Percentiles rank a stretch among this genome's conserved stretches.
phyloP scores from a whole-genome alignment of 2,329 filamentous ascomycete species.

The Xylariomycetidae sp. region DNA sequence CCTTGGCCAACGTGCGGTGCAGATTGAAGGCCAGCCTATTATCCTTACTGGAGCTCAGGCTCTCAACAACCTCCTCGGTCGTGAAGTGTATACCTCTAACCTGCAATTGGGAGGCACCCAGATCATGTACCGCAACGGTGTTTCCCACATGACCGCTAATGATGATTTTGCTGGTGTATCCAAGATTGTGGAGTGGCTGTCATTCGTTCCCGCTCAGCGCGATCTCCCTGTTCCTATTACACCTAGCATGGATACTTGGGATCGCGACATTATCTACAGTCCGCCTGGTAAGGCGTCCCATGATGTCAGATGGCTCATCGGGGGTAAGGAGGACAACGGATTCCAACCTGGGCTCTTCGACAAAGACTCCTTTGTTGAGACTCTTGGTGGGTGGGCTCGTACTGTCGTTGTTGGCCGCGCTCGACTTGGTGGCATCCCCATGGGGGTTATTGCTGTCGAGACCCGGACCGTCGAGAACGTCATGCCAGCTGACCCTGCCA shows the following conservation, averaged over 20 bases:
- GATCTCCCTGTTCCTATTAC: slow-evolving; percentile 89
- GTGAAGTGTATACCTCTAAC: slow-evolving; percentile 98
- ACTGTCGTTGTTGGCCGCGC: slow-evolving; percentile 96
- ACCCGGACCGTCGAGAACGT: slow-evolving; percentile 95
- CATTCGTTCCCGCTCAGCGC: slow-evolving; percentile 94
- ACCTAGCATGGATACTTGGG: slow-evolving; percentile 80
- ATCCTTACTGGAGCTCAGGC: slow-evolving; percentile 96
- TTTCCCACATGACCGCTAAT: slow-evolving; percentile 96
- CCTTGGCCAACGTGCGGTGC: slow-evolving; percentile 95
- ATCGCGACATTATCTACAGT: slow-evolving; percentile 84
- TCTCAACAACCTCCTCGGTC: slow-evolving; percentile 95
- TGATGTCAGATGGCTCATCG: slow-evolving; percentile 92
- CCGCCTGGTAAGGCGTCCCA: slow-evolving; percentile 79
- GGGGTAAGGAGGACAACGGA: slow-evolving; percentile 76
- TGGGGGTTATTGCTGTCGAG: slow-evolving; percentile 98
- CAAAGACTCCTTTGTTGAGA: slow-evolving; percentile 93
- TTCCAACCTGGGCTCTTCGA: slow-evolving; percentile 94
- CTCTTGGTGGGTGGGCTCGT: slow-evolving; percentile 92
- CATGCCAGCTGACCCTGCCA: slow-evolving; percentile 92
- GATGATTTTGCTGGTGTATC: slow-evolving; percentile 98
- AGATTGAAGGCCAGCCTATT: slow-evolving; percentile 98
- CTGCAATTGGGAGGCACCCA: slow-evolving; percentile 99
- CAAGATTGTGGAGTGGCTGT: slow-evolving; percentile 98
- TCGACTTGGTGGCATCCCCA: slow-evolving; percentile 91
- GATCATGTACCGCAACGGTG: slow-evolving; percentile 99